Base-by-base conservation (phyloP, 495 filamentous ascomycete species). In the Podospora tetraspora region DNA sequence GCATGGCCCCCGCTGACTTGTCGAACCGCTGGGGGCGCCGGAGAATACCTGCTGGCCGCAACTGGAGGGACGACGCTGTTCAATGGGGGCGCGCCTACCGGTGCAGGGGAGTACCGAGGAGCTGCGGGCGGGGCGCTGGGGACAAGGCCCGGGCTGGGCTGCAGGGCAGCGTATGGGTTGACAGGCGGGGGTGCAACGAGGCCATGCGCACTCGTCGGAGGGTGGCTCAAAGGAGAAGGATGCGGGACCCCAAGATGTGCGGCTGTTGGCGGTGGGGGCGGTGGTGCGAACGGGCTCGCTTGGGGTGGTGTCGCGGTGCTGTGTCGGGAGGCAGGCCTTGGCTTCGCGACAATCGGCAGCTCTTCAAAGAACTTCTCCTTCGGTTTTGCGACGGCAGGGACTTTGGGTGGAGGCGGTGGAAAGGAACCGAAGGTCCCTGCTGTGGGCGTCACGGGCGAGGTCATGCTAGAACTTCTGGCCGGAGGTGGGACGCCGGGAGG, bases 321-420 rank as follows among this genome's bases (percentile, higher is more conserved):
- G 8, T 80, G 78, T 11, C 82, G 78, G 7, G 82, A 81, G 16
- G 79, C 72, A 12, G 84, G 82, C 57, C 84, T 85, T 59, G 88
- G 84, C 70, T 84, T 89, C 67, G 86, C 72, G 52, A 84, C 74
- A 67, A 89, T 74, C 10, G 95, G 95, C 64, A 97, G 83, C 52
- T 99, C 95, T 75, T 96, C 94, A 70, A 94, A 97, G 76, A 97
- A 97, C 63, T 87, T 88, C 66, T 74, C 79, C 59, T 82, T 78
- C 34, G 73, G 70, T 67, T 74, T 81, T 69, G 73, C 74, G 73
- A 64, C 75, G 74, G 67, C 77, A 59, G 73, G 37, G 69, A 34
- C 61, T 75, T 79, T 24, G 74, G 24, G 57, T 3, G 69, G 64
- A 16, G 75, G 72, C 57, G 78, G 74, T 29, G 77, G 74, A 59